Evolutionary conservation across 768 basidiomycete species (phyloP).

Genomic region (Tulasnella sp.): DNA sequence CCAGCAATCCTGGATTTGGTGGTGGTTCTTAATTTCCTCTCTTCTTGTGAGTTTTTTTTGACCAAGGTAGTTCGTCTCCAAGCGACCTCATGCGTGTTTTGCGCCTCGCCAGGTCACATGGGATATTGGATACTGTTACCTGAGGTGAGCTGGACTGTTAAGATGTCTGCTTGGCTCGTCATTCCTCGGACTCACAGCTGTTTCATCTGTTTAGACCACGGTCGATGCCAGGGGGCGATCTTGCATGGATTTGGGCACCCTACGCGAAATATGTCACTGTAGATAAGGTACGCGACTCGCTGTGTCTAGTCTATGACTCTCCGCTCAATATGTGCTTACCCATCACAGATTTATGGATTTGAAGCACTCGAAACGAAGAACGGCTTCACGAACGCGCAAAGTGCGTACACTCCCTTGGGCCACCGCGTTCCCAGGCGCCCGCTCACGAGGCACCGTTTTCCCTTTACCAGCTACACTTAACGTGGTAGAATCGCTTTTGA

Average conservation of each 20-base stretch:
- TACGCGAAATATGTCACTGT: conserved; percentile 79
- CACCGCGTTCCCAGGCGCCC: background rate
- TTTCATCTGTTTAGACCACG: conserved; percentile 59
- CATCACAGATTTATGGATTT: conserved; percentile 69
- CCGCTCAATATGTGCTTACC: conserved; percentile 23
- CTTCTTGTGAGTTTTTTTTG: background rate
- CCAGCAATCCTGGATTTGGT: conserved; percentile 14
- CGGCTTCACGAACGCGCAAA: conserved; percentile 86
- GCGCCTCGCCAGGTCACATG: conserved; percentile 46
- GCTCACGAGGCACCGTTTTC: conserved; percentile 11
- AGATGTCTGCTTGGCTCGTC: conserved; percentile 35
- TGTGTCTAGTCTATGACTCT: background rate
- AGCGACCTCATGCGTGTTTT: background rate
- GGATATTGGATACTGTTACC: conserved; percentile 82
- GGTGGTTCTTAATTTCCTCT: conserved; percentile 28
- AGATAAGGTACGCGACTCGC: conserved; percentile 46
- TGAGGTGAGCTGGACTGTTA: conserved; percentile 55
- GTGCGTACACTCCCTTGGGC: conserved; percentile 50
- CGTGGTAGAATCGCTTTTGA: conserved; percentile 75
- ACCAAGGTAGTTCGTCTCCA: background rate
- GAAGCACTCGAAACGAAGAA: conserved; percentile 63
- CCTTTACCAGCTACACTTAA: conserved; percentile 78
- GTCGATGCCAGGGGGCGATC: conserved; percentile 83
- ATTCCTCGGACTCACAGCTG: conserved; percentile 15
- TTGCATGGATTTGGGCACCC: conserved; percentile 91